Percentiles rank a stretch among this genome's conserved stretches.
Evolutionary conservation across 2,329 filamentous ascomycete species (phyloP).

Genomic region (Hymenoscyphus albidus): DNA sequence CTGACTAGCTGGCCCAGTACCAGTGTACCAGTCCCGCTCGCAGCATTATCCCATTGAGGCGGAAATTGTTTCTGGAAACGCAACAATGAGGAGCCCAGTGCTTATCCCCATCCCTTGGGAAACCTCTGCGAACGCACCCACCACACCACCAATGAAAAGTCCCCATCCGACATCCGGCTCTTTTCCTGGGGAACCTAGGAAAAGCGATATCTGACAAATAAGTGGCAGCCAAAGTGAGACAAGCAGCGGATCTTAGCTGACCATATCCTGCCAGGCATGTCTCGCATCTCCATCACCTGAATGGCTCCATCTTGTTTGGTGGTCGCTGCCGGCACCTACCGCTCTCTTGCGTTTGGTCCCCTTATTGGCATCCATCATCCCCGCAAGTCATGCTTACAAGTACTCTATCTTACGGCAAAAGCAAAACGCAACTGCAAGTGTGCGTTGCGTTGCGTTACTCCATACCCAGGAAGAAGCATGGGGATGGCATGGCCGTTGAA

Average conservation of each 20-base stretch:
- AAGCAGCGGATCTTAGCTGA: not conserved
- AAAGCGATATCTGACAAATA: slow-evolving; percentile 9
- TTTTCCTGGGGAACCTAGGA: not conserved
- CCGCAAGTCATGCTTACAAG: not conserved
- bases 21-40: not conserved
- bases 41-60: slow-evolving; percentile 5
- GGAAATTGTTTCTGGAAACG: slow-evolving; percentile 20
- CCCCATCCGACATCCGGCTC: not conserved
- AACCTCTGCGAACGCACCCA: not conserved
- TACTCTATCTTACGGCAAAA: not conserved
- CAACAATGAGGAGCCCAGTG: not conserved
- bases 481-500: not conserved
- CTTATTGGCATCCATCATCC: not conserved
- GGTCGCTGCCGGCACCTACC: not conserved
- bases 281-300: not conserved
- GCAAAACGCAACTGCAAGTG: not conserved
- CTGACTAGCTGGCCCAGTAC: not conserved
- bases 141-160: not conserved
- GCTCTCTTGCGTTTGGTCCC: slow-evolving; percentile 5
- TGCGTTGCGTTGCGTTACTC: not conserved
- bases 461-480: not conserved
- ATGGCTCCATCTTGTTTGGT: slow-evolving; percentile 5
- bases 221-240: not conserved
- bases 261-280: not conserved
- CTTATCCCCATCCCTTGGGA: not conserved